Base-by-base conservation (phyloP, 2,329 filamentous ascomycete genomes). In the Fusarium agapanthi region DNA sequence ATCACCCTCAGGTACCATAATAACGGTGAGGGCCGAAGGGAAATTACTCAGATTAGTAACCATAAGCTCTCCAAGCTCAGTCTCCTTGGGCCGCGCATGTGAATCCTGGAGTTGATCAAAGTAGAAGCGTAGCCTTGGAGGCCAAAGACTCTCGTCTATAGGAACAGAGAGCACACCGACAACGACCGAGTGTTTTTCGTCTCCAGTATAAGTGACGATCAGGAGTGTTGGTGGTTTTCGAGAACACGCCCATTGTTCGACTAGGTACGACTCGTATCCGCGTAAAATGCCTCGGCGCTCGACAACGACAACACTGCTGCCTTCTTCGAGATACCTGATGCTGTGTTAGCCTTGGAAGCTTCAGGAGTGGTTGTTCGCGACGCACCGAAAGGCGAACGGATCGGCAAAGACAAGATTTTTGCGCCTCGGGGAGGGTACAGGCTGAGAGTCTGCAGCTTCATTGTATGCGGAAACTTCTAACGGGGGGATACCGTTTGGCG, bases 161-260 rank as follows among this genome's bases (percentile, higher is more conserved):
- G 95, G 95, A 11, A 98, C 92, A 55, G 91, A 91, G 50, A 98
- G 84, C 15, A 98, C 91, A 7, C 92, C 91, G 9, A 94, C 95
- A 14, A 92, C 83, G n/a, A 97, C 90, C 1, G 87, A 89, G 80
- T 97, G 93, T 38, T 90, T 90, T 38, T 90, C 87, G 76, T 98
- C 95, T 61, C 95, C 96, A 0, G 95, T 98, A 79, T 96, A 98
- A 7, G 95, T 97, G 45, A 93, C 93, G 73, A 98, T 97, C 55
- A 97, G 89, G 72, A 97, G 93, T 22, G 95, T 98, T 2, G 95
- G 95, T 70, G 97, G 94, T 63, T 91, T 88, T 58, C 96, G 90
- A 18, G 95, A 98, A 82, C 95, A 98, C 11, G 94, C 94, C 96
- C 96, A 99, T 86, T 99, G 96, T 81, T 98, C 96, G 73, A 98